Evolutionary conservation across 2,329 filamentous ascomycete genomes (phyloP).

Genomic region (Epichloe coenophiala): DNA sequence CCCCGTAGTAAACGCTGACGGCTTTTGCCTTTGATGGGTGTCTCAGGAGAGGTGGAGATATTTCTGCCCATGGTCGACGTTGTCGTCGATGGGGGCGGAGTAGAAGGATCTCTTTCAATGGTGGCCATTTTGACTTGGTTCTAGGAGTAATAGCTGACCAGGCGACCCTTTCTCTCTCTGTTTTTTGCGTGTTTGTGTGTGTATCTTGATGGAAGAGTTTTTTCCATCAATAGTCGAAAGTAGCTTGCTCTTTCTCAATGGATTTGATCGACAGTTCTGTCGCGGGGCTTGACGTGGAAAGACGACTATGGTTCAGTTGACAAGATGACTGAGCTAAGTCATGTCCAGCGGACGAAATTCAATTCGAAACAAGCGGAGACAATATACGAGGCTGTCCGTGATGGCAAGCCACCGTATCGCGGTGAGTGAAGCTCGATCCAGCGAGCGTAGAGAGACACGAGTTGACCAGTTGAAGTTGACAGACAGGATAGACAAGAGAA

Average conservation of each 20-base stretch:
- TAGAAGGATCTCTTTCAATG: slow-evolving; percentile 9
- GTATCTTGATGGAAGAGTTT: neutral
- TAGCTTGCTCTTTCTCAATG: neutral
- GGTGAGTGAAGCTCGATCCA: slow-evolving; percentile 2
- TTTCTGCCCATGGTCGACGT: slow-evolving; percentile 9
- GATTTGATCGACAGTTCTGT: neutral
- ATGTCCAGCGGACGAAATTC: neutral
- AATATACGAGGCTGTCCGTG: neutral
- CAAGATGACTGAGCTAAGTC: neutral
- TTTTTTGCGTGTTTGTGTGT: neutral
- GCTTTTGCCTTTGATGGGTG: slow-evolving; percentile 44
- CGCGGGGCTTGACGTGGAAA: neutral
- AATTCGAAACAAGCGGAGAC: slow-evolving; percentile 1
- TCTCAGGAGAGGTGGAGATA: slow-evolving; percentile 12
- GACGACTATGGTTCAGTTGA: neutral
- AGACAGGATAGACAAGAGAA: neutral
- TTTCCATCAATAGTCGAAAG: neutral
- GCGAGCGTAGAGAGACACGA: neutral
- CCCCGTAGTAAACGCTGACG: slow-evolving; percentile 58
- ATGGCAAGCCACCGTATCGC: slow-evolving; percentile 3
- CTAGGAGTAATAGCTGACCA: neutral
- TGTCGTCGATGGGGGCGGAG: slow-evolving; percentile 13
- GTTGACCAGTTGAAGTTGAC: neutral
- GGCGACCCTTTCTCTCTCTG: neutral
- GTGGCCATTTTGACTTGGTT: neutral